Evolutionary conservation across 352 stramenopile species (phyloP), one percentile per base, ranked within the genome.

Genomic region (Nannochloropsis limnetica): DNA sequence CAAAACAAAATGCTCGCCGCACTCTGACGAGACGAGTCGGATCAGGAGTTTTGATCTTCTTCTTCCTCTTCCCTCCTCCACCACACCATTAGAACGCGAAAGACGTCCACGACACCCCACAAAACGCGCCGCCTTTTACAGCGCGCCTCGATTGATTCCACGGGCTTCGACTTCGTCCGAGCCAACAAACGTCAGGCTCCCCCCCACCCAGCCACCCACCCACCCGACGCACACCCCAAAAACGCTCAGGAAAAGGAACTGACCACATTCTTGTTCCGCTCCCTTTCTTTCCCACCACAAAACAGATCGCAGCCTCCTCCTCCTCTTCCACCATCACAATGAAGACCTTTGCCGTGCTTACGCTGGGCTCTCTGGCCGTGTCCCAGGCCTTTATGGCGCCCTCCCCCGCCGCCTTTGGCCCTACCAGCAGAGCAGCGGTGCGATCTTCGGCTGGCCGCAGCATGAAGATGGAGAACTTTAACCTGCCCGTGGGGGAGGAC

Each of bases 1-100:
- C n/a, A n/a, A n/a, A n/a, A n/a, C n/a, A n/a, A n/a, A n/a, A n/a
- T 49, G 37, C 37, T 49, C 37, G 37, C 37, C 37, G 37, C 37
- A 49, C 37, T n/a, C n/a, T 49, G 37, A 49, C 37, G 37, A 49
- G 61, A 74, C 61, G 25, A 74, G 61, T 74, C 61, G 25, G n/a
- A 74, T 29, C 61, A 31, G 61, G n/a, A 74, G 22, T 31, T 74
- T 74, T 74, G 61, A 74, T 74, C 61, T 74, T 74, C 61, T 74
- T 74, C 25, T 28, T 31, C 61, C 25, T 74, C 61, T 22, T 74
- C 37, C 37, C 37, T 20, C 4, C 37, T 49, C 2, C 37, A 49
- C 37, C 2, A 15, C 37, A 49, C 11, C 37, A 49, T 49, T 49
- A 49, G 37, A 49, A 49, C 2, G 0, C 17, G 8, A 6, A 15